Evolutionary conservation across 1,139 yeast species (phyloP), one percentile per base, ranked within the genome.

Genomic region (Yarrowia galli): DNA sequence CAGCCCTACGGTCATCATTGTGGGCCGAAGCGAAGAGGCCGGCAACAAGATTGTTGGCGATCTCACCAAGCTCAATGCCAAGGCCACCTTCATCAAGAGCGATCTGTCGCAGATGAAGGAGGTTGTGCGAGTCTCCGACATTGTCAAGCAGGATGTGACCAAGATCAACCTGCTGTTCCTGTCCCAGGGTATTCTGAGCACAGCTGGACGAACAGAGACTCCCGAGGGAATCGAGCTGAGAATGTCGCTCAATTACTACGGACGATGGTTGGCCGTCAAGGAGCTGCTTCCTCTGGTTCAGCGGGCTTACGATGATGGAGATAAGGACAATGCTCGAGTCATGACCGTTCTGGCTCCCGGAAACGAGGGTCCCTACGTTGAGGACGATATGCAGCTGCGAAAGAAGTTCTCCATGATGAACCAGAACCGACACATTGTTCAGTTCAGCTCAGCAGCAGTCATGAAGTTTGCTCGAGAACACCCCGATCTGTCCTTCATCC

Each of bases 1-100:
- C 16, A 51, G 67, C n/a, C 79, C 79, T 16, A 74, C 74, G 3
- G 69, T 76, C 18, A 76, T 77, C 70, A 70, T 77, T 61, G 71
- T 76, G 16, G 79, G 79, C 1, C 73, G 79, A 32, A 74, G 70
- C 67, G 72, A 69, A 63, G 69, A 61, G 6, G 69, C 74, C 12
- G 79, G 75, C 2, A 68, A 69, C 8, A 40, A 64, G 15, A 72
- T 76, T 3, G 43, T 72, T 15, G 65, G 54, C 18, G 69, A 73
- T 28, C 71, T 76, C 65, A 71, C 70, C 45, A 65, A 70, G 38
- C 66, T 77, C 67, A 76, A 76, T 61, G 61, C 71, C 36, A 67
- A 69, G 63, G 68, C 73, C 12, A 65, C 73, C 45, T 77, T 77
- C 69, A 61, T 76, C 65, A 63, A 71, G 67, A 70, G 70, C 38